phyloP scores from a whole-genome alignment of 2,329 filamentous ascomycete species.

The Dothistroma septosporum region DNA sequence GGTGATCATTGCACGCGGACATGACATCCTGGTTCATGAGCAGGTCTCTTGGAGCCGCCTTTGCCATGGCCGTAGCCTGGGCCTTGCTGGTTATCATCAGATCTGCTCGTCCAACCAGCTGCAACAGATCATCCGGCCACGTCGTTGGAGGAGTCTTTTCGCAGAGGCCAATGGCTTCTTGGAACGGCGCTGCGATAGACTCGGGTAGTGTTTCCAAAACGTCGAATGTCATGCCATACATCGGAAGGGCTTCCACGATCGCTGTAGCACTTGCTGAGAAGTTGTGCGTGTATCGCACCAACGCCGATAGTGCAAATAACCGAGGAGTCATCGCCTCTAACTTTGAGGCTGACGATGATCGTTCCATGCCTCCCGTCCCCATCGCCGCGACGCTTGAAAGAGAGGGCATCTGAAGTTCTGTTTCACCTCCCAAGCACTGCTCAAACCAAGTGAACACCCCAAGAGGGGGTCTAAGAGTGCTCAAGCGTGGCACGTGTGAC shows the following conservation, averaged over 20 bases:
- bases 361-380: slow-evolving; percentile 6
- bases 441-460: slow-evolving; percentile 33
- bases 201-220: slow-evolving; percentile 82
- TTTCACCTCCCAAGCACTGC: slow-evolving; percentile 18
- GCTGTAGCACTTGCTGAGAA: slow-evolving; percentile 18
- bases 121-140: slow-evolving; percentile 69
- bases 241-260: slow-evolving; percentile 58
- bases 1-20: slow-evolving; percentile 67
- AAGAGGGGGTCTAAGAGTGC: slow-evolving; percentile 26
- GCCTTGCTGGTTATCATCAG: slow-evolving; percentile 47
- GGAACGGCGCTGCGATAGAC: slow-evolving; percentile 72
- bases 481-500: slow-evolving; percentile 7
- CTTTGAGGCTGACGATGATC: slow-evolving; percentile 8
- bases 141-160: slow-evolving; percentile 74
- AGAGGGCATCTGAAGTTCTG: slow-evolving; percentile 22
- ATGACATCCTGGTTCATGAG: slow-evolving; percentile 61
- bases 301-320: slow-evolving; percentile 21
- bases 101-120: slow-evolving; percentile 76
- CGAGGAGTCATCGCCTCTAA: slow-evolving; percentile 23
- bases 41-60: background rate
- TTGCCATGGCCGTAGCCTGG: slow-evolving; percentile 32
- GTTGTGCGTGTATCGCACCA: slow-evolving; percentile 24
- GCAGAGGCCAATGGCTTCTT: slow-evolving; percentile 78
- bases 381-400: slow-evolving; percentile 25
- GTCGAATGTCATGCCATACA: slow-evolving; percentile 61